These are phyloP conservation scores for Eucalyptus coolabah DNA, from an alignment of 345 rosid species.

Conservation along the genomic window DNA sequence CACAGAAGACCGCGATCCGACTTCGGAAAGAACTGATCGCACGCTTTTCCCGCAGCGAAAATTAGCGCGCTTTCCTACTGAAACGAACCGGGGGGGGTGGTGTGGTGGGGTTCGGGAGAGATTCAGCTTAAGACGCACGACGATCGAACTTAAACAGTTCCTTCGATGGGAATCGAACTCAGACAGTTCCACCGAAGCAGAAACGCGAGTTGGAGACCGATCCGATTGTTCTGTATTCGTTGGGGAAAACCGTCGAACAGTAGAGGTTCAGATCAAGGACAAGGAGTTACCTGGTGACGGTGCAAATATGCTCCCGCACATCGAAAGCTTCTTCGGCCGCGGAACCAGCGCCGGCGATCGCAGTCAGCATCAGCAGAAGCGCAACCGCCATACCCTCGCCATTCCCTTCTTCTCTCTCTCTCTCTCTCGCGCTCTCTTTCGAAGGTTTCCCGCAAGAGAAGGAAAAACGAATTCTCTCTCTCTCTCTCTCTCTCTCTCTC, in stretches of 20 bases:
- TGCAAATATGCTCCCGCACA: constrained; percentile 1
- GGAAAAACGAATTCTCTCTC: neutral
- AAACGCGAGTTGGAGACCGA: neutral
- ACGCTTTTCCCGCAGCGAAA: neutral
- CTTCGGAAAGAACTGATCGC: neutral
- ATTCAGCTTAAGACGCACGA: neutral
- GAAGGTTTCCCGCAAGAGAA: neutral
- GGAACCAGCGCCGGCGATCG: neutral
- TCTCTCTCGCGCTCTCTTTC: neutral
- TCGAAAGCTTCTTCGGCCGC: neutral
- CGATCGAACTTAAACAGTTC: neutral
- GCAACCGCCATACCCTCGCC: constrained; percentile 3
- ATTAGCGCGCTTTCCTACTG: neutral
- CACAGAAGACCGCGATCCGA: neutral
- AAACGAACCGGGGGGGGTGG: neutral
- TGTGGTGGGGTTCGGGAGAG: neutral
- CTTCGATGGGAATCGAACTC: neutral
- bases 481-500: neutral
- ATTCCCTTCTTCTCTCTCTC: neutral
- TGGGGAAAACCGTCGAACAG: neutral
- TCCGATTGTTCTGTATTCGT: neutral
- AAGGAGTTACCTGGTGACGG: neutral
- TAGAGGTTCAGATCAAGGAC: neutral
- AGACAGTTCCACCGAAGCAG: neutral
- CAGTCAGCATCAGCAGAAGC: neutral